These are phyloP conservation scores for Wickerhamomyces ciferrii DNA, from an alignment of 805 yeast genomes.

Conservation along the genomic window DNA sequence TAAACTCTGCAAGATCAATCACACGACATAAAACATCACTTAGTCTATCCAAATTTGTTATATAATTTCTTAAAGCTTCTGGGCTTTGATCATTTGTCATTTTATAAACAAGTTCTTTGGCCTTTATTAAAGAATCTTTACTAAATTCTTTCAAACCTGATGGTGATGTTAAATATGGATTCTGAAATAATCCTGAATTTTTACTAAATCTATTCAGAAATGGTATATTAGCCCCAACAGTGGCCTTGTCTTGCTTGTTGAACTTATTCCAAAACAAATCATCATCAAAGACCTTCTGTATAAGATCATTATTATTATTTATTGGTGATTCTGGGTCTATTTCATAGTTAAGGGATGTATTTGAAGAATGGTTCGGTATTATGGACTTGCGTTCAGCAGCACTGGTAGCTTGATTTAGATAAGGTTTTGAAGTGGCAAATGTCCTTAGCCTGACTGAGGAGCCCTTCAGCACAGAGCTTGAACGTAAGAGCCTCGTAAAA, in stretches of 20 bases:
- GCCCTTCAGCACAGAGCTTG: not conserved
- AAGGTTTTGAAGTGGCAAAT: not conserved
- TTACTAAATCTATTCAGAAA: constrained; percentile 8
- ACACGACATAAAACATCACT: constrained; percentile 89
- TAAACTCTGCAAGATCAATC: constrained; percentile 89
- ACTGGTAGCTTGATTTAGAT: not conserved
- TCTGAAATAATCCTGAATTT: constrained; percentile 68
- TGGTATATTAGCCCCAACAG: not conserved
- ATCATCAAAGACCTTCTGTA: constrained; percentile 56
- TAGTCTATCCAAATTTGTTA: constrained; percentile 70
- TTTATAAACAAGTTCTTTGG: constrained; percentile 54
- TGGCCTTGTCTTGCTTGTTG: constrained; percentile 24
- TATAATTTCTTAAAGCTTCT: constrained; percentile 42
- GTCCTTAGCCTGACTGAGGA: not conserved
- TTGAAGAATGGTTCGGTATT: not conserved
- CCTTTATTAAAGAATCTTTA: constrained; percentile 54
- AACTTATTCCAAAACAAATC: constrained; percentile 49
- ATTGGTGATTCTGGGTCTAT: constrained; percentile 4
- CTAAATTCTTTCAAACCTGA: constrained; percentile 68
- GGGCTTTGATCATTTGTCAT: constrained; percentile 43
- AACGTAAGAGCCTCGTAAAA: not conserved
- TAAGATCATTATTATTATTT: constrained; percentile 20
- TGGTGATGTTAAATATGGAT: constrained; percentile 65
- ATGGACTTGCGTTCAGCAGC: not conserved
- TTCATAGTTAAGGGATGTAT: not conserved